Percentiles rank a stretch among this genome's conserved stretches.
phyloP scores from a whole-genome alignment of 2,329 filamentous ascomycete species.

The Endothia cerciana region DNA sequence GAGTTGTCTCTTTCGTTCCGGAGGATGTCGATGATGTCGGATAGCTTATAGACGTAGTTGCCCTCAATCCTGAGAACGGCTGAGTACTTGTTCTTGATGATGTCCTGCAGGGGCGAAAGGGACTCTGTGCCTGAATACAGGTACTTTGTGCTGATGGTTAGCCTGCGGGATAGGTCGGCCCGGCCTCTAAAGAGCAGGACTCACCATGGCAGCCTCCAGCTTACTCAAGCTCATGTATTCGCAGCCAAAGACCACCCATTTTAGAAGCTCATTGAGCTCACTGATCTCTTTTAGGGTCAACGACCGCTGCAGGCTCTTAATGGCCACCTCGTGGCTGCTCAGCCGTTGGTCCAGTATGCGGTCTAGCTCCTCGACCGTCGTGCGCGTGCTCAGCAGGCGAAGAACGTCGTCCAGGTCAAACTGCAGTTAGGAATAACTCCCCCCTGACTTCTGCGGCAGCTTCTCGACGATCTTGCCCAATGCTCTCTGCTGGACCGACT shows the following conservation, averaged over 20 bases:
- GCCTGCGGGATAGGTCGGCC: not conserved
- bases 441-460: slow-evolving; percentile 28
- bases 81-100: slow-evolving; percentile 34
- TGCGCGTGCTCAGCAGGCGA: slow-evolving; percentile 31
- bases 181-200: not conserved
- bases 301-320: slow-evolving; percentile 34
- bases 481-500: slow-evolving; percentile 32
- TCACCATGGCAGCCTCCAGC: slow-evolving; percentile 34
- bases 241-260: slow-evolving; percentile 34
- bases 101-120: slow-evolving; percentile 30
- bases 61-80: slow-evolving; percentile 32
- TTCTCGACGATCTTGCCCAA: slow-evolving; percentile 31
- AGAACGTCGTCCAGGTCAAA: slow-evolving; percentile 32
- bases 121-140: slow-evolving; percentile 33
- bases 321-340: slow-evolving; percentile 33
- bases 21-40: slow-evolving; percentile 30
- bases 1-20: slow-evolving; percentile 24
- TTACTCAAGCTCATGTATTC: slow-evolving; percentile 28
- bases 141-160: slow-evolving; percentile 23
- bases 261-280: slow-evolving; percentile 36
- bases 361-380: slow-evolving; percentile 29
- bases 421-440: slow-evolving; percentile 32
- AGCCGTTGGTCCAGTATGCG: slow-evolving; percentile 31
- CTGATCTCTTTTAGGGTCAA: slow-evolving; percentile 32
- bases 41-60: slow-evolving; percentile 30